phyloP scores from a whole-genome alignment of 192 early-diverging fungal genomes.

The Piromyces sp. region DNA sequence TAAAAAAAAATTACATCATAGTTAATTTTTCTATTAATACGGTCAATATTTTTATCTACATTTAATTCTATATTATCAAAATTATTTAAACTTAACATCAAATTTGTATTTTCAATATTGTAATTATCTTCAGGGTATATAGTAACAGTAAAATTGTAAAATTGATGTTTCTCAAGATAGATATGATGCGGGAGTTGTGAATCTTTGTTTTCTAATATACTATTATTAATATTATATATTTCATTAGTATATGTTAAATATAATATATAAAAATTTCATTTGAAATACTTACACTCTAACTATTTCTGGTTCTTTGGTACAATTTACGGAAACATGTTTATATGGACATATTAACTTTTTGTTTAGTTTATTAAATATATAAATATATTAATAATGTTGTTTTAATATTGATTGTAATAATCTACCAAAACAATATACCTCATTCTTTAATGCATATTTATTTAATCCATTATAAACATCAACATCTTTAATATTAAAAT shows the following conservation, averaged over 20 bases:
- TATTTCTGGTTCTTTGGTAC: background rate
- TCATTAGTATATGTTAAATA: too few species aligned
- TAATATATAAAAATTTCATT: too few species aligned
- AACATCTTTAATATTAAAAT: background rate
- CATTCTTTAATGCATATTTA: background rate
- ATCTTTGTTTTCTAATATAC: background rate
- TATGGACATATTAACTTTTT: background rate
- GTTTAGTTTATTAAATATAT: background rate
- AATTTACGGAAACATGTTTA: background rate
- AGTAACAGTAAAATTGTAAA: background rate
- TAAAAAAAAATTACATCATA: too few species aligned
- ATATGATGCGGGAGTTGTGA: background rate
- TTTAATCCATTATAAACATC: background rate
- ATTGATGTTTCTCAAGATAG: background rate
- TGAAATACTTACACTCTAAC: background rate
- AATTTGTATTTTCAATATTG: background rate
- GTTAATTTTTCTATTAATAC: background rate
- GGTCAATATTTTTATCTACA: background rate
- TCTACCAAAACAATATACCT: too few species aligned
- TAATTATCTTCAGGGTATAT: background rate
- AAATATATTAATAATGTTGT: too few species aligned
- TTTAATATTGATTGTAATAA: too few species aligned
- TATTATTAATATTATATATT: too few species aligned
- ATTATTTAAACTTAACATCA: background rate
- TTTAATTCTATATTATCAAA: background rate